Evolutionary conservation across 2,329 filamentous ascomycete genomes (phyloP).

Genomic region (Ceratocystis alfenasii): DNA sequence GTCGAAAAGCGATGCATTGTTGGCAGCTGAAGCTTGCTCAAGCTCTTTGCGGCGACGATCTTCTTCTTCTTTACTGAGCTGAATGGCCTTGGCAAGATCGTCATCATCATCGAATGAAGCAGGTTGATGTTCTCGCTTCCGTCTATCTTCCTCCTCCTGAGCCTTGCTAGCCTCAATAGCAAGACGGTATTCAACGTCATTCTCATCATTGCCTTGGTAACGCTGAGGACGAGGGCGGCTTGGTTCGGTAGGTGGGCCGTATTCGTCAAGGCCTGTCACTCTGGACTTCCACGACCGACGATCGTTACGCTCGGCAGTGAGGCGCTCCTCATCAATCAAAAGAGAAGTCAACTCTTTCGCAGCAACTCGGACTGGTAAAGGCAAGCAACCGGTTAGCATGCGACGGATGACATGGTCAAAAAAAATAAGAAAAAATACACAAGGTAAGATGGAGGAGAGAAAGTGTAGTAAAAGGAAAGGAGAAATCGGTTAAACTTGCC

Average conservation of each 20-base stretch:
- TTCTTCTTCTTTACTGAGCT: slow-evolving; percentile 88
- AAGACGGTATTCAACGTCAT: slow-evolving; percentile 80
- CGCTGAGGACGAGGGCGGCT: slow-evolving; percentile 36
- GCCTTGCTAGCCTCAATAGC: slow-evolving; percentile 91
- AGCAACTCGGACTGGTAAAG: slow-evolving; percentile 68
- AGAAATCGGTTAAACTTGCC: slow-evolving; percentile 44
- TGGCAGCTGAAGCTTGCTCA: slow-evolving; percentile 53
- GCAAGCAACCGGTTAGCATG: slow-evolving; percentile 21
- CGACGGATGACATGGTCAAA: not conserved
- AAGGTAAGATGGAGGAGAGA: too few relatives aligned
- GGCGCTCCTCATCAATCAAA: slow-evolving; percentile 82
- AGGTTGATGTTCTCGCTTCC: slow-evolving; percentile 54
- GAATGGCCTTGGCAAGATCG: slow-evolving; percentile 87
- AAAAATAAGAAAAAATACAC: not conserved
- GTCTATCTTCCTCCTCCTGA: slow-evolving; percentile 82
- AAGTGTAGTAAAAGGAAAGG: not conserved
- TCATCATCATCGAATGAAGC: slow-evolving; percentile 54
- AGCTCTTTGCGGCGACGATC: slow-evolving; percentile 76
- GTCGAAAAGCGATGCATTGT: slow-evolving; percentile 79
- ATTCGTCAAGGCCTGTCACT: slow-evolving; percentile 85
- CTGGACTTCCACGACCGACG: slow-evolving; percentile 94
- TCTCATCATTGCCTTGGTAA: slow-evolving; percentile 53
- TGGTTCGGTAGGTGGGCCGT: slow-evolving; percentile 37
- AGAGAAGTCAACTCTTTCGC: slow-evolving; percentile 91
- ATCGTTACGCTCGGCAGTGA: slow-evolving; percentile 81